These are phyloP conservation scores for Carallia pectinifolia DNA, from an alignment of 345 rosid genomes.

Conservation along the genomic window DNA sequence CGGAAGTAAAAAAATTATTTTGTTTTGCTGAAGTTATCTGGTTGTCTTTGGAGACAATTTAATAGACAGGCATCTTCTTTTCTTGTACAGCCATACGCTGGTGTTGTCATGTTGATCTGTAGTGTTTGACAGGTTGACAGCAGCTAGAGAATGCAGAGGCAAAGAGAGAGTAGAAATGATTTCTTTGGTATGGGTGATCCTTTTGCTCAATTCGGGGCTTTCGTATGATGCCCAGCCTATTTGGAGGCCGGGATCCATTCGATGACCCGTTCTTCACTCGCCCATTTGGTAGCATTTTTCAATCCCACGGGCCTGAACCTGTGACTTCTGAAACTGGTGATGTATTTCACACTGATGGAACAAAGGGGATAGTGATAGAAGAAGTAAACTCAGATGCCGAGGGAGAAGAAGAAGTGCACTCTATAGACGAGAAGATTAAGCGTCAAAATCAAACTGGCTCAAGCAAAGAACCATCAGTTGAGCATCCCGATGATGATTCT, in stretches of 20 bases:
- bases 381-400: constrained; percentile 63
- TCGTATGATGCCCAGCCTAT: constrained; percentile 44
- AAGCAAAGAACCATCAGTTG: constrained; percentile 48
- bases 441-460: constrained; percentile 13
- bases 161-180: constrained; percentile 33
- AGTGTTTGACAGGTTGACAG: constrained; percentile 1
- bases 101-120: neutral
- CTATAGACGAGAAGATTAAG: constrained; percentile 16
- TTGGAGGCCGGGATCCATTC: constrained; percentile 72
- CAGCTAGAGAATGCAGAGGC: constrained; percentile 43
- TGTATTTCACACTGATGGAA: constrained; percentile 8
- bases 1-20: neutral
- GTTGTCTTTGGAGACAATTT: neutral
- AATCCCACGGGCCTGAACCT: constrained; percentile 20
- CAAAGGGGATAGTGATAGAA: constrained; percentile 54
- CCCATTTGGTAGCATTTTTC: constrained; percentile 46
- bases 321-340: constrained; percentile 23
- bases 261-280: constrained; percentile 68
- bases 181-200: constrained; percentile 40
- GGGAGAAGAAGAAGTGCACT: constrained; percentile 21
- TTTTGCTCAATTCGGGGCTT: constrained; percentile 31
- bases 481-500: constrained; percentile 68
- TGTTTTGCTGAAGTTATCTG: neutral
- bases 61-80: too few species aligned
- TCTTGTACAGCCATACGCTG: too few species aligned